Evolutionary conservation across 2,329 filamentous ascomycete species (phyloP), one percentile per base, ranked within the genome.

Genomic region (Hypoxylon sp.): DNA sequence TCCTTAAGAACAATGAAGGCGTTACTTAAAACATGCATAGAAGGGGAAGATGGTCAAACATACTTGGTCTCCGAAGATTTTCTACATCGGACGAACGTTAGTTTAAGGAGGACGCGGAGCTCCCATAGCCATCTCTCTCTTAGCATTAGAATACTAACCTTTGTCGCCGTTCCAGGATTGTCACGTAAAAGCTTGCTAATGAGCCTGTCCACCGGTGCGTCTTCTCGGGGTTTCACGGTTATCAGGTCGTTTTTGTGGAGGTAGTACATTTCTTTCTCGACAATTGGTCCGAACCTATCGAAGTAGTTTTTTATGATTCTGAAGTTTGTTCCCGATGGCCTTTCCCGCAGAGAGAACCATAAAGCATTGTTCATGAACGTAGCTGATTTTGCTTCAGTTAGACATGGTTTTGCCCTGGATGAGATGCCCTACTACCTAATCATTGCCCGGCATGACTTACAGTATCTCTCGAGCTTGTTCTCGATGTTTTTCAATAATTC

Each of bases 391-490:
- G 13, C 20, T n/a, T n/a, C 20, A 48, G 37, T 40, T 31, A 51
- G 33, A 14, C 3, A 40, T n/a, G 35, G 2, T 7, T 49, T 22
- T 33, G 10, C 5, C 14, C 42, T 10, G 1, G 27, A 40, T 17
- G 46, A 20, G 3, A 14, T 8, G 6, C 22, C 31, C 8, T 55
- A 42, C 2, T 14, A 49, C 8, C 30, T 50, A 20, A 20, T 20
- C 20, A 17, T 40, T n/a, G 10, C 3, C 7, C 33, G 3, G 40
- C 25, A 40, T n/a, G 17, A 13, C 68, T 59, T 63, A 71, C 68
- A 13, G 25, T 71, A 71, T 61, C 37, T 71, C 17, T 61, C 54
- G 25, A 57, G 37, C 20, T 35, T 62, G 2, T 60, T 37, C 48
- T 71, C 68, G 11, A 71, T 66, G 7, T 48, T 33, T 14, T 40